A percentile compares a stretch with the other conserved stretches of the same genome.
Evolutionary conservation across 106 monocot species (phyloP).

Genomic region (Vanilla planifolia): DNA sequence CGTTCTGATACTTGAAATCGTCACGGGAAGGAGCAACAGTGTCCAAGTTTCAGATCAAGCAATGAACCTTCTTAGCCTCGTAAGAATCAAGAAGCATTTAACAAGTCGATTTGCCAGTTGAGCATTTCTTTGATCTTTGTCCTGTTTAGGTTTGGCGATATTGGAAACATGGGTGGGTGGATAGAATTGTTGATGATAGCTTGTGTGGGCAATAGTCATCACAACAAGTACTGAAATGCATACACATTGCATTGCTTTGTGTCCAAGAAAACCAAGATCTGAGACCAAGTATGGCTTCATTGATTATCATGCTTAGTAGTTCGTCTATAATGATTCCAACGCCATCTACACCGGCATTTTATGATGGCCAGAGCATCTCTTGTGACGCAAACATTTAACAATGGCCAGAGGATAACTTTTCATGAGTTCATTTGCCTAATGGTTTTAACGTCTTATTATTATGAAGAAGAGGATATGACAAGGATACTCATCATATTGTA

Average conservation of each 20-base stretch:
- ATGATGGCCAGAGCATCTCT: background rate
- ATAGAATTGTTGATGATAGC: background rate
- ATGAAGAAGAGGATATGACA: too few species aligned
- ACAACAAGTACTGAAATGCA: background rate
- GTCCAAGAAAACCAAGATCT: slow-evolving; percentile 14
- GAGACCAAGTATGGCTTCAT: slow-evolving; percentile 18
- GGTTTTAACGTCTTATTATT: too few species aligned
- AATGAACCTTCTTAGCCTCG: background rate
- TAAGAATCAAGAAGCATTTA: background rate
- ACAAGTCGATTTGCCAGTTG: background rate
- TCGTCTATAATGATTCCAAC: background rate
- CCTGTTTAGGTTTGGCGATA: background rate
- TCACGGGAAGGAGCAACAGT: background rate
- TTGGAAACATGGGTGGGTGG: background rate
- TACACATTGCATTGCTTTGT: slow-evolving; percentile 22
- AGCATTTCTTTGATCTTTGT: background rate
- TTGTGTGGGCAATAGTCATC: background rate
- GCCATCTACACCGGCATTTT: slow-evolving; percentile 12
- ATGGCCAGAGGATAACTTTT: too few species aligned
- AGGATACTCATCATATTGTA: too few species aligned
- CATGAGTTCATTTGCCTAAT: too few species aligned
- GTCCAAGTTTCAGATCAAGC: background rate
- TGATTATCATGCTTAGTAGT: slow-evolving; percentile 20
- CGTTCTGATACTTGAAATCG: background rate
- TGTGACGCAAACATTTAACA: too few species aligned